A percentile compares a stretch with the other conserved stretches of the same genome.
Evolutionary conservation across 345 rosid species (phyloP).

Genomic region (Iberis pinnata): DNA sequence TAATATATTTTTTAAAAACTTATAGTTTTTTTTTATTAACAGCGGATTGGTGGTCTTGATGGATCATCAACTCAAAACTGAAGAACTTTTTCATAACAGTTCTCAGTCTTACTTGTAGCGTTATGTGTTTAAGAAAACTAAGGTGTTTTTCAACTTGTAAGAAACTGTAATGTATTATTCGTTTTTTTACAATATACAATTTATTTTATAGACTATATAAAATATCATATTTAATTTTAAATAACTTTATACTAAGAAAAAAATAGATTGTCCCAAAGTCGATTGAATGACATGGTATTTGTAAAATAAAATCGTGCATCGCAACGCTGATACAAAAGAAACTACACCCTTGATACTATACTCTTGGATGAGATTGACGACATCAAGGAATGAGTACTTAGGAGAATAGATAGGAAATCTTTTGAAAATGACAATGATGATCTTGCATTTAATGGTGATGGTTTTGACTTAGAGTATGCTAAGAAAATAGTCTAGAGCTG

Average conservation of each 20-base stretch:
- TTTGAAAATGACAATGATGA: not conserved
- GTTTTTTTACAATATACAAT: not conserved
- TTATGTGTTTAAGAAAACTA: not conserved
- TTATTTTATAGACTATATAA: not conserved
- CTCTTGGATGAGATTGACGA: not conserved
- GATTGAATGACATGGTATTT: not conserved
- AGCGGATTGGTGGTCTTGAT: not conserved
- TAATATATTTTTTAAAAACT: too few relatives aligned
- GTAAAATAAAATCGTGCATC: not conserved
- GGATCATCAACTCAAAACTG: not conserved
- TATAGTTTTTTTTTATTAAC: not conserved
- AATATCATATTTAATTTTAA: not conserved
- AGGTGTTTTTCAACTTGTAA: slow-evolving; percentile 2
- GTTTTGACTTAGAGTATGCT: not conserved
- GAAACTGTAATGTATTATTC: not conserved
- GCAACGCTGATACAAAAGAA: not conserved
- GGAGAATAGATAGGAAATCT: not conserved
- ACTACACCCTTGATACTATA: not conserved
- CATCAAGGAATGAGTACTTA: not conserved
- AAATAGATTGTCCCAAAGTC: not conserved
- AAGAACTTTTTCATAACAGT: not conserved
- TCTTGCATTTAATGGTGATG: not conserved
- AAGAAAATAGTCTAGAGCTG: not conserved
- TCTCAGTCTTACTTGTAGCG: not conserved
- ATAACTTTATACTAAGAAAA: not conserved